Percentiles rank a stretch among this genome's conserved stretches.
These are phyloP conservation scores for Syzygium grande DNA, from an alignment of 345 rosid species.

Conservation along the genomic window DNA sequence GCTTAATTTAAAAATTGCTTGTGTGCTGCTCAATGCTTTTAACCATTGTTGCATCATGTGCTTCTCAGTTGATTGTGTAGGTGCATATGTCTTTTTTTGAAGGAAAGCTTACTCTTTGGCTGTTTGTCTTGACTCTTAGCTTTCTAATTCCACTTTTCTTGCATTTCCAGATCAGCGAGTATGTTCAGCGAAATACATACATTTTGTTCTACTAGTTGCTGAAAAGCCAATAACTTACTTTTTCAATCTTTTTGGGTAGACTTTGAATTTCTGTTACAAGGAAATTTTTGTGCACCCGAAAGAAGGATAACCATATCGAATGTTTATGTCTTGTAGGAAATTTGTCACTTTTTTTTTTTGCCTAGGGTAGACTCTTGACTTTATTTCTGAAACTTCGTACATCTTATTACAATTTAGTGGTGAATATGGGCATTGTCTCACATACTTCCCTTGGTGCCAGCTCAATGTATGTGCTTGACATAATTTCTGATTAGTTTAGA, in stretches of 20 bases:
- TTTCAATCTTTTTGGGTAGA: neutral
- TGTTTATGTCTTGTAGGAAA: neutral
- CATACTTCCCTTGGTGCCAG: neutral
- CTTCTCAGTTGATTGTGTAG: neutral
- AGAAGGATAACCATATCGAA: neutral
- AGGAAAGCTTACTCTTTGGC: neutral
- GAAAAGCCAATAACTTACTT: neutral
- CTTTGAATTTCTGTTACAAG: neutral
- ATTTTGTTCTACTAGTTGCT: neutral
- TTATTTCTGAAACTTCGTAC: neutral
- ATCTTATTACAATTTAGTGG: neutral
- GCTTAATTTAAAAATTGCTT: neutral
- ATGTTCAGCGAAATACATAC: conserved; percentile 29
- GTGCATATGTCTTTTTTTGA: neutral
- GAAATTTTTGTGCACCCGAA: neutral
- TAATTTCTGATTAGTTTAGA: neutral
- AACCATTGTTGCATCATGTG: neutral
- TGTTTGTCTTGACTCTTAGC: neutral
- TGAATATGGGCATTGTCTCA: neutral
- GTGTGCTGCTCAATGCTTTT: neutral
- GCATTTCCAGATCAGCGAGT: conserved; percentile 52
- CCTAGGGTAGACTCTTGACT: neutral
- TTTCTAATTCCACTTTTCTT: neutral
- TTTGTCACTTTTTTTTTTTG: neutral
- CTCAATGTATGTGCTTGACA: neutral